Conservation (phyloP, 164 flowering plant species). For the Chloranthus sessilifolius region DNA sequence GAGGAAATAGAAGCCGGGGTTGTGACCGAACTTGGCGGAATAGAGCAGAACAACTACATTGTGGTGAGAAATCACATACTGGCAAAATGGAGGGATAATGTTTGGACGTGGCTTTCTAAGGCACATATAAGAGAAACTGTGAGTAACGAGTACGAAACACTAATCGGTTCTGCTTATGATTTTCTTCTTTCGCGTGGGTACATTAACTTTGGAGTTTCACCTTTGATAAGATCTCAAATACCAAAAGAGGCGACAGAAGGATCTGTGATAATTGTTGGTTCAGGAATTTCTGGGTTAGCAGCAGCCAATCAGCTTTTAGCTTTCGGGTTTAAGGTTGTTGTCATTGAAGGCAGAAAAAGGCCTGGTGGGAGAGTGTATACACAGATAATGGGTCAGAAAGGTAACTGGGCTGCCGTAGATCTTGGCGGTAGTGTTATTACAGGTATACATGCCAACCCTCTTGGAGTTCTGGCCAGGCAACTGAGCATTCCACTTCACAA, state of each 20-base stretch:
- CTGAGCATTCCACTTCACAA: conserved; percentile 85
- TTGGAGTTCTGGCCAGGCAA: conserved; percentile 92
- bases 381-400: conserved; percentile 59
- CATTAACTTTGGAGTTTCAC: conserved; percentile 84
- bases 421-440: conserved; percentile 96
- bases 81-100: conserved; percentile 80
- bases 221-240: conserved; percentile 39
- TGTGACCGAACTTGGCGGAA: conserved; percentile 70
- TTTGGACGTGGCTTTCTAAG: conserved; percentile 59
- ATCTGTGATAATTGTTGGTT: conserved; percentile 77
- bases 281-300: conserved; percentile 88
- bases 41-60: conserved; percentile 84
- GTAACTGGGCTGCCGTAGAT: conserved; percentile 66
- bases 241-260: conserved; percentile 50
- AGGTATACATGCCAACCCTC: conserved; percentile 89
- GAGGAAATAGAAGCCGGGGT: conserved; percentile 83
- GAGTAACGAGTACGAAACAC: conserved; percentile 58
- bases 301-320: conserved; percentile 87
- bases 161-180: conserved; percentile 69
- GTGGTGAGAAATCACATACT: conserved; percentile 93
- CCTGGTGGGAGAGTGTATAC: conserved; percentile 95
- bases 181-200: conserved; percentile 73
- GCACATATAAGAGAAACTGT: conserved; percentile 73
- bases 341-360: conserved; percentile 83
- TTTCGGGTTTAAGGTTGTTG: conserved; percentile 84